Percentiles rank a stretch among this genome's conserved stretches.
Evolutionary conservation across 768 basidiomycete genomes (phyloP).

Genomic region (Boletus vermiculosoides): DNA sequence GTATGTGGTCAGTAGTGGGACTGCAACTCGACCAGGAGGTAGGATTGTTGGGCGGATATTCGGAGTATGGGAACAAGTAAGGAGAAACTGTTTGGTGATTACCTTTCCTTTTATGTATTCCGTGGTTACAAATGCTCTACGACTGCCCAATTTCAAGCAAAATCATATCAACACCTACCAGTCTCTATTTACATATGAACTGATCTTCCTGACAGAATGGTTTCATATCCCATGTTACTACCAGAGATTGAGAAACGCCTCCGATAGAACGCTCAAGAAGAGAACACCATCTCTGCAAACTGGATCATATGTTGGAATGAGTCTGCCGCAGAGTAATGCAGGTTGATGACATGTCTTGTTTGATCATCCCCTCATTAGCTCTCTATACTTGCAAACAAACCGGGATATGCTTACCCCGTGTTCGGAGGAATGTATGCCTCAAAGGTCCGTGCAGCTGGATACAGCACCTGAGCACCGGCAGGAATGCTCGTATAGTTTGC

Average conservation of each 20-base stretch:
- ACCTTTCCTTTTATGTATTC: too few relatives aligned
- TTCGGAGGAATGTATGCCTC: neutral
- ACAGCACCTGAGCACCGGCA: neutral
- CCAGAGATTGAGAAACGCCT: neutral
- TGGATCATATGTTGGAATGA: neutral
- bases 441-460: neutral
- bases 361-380: neutral
- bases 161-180: neutral
- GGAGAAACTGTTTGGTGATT: too few relatives aligned
- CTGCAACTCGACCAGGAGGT: too few relatives aligned
- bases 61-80: too few relatives aligned
- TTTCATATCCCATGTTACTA: too few relatives aligned
- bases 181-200: neutral
- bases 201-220: neutral
- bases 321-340: neutral
- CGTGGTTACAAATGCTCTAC: too few relatives aligned
- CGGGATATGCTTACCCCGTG: neutral
- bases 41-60: too few relatives aligned
- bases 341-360: neutral
- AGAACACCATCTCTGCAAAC: neutral
- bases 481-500: neutral
- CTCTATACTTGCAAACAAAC: neutral
- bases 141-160: too few relatives aligned
- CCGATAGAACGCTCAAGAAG: neutral
- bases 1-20: too few relatives aligned